Evolutionary conservation across 1,284 basidiomycete genomes (phyloP).

Genomic region (Ceraceosorus bombacis): DNA sequence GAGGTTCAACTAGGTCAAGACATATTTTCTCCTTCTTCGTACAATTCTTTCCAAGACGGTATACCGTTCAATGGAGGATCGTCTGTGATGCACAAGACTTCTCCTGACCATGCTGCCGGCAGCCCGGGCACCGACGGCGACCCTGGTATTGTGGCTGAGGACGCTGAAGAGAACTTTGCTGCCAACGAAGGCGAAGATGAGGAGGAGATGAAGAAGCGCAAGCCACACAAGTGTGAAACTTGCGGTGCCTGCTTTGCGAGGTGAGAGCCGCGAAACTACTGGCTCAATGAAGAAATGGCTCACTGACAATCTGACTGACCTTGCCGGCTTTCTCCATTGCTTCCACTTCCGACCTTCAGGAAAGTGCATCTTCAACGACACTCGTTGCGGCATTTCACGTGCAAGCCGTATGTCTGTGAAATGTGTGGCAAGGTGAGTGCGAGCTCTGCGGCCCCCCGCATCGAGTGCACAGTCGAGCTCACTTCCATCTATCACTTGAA

Average conservation of each 20-base stretch:
- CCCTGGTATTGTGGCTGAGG: not conserved
- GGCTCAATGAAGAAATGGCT: not conserved
- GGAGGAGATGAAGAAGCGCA: conserved; percentile 1
- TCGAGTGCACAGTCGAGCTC: too few relatives aligned
- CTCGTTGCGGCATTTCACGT: conserved; percentile 5
- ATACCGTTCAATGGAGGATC: not conserved
- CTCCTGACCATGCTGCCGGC: too few relatives aligned
- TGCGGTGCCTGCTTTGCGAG: conserved; percentile 12
- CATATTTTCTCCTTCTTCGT: too few relatives aligned
- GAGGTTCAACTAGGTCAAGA: too few relatives aligned
- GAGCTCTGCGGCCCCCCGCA: too few relatives aligned
- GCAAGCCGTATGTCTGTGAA: conserved; percentile 9
- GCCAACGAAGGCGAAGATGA: not conserved
- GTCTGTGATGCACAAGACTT: not conserved
- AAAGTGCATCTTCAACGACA: conserved; percentile 10
- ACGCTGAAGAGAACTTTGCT: not conserved
- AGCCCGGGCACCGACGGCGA: not conserved
- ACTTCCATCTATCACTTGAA: not conserved
- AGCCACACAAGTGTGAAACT: conserved; percentile 10
- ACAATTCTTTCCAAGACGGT: too few relatives aligned
- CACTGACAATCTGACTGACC: not conserved
- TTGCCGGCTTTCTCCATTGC: not conserved
- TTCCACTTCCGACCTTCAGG: not conserved
- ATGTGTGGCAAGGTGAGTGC: conserved; percentile 6
- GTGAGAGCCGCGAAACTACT: conserved; percentile 3